Conservation (phyloP, 306 rosid genomes). For the Hylodesmum podocarpum region DNA sequence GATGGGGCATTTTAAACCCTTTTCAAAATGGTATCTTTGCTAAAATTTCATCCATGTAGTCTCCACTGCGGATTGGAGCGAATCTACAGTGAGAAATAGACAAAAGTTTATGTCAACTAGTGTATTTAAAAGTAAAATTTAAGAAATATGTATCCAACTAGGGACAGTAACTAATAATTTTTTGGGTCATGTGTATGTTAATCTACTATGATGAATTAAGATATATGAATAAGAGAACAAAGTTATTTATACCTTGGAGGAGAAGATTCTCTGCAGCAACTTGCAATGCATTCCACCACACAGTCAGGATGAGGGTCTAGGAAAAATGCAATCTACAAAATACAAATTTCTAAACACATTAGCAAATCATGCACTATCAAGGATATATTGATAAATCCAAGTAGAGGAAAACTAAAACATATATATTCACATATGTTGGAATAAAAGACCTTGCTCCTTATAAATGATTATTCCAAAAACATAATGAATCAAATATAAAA, state of each 20-base stretch:
- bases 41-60: neutral
- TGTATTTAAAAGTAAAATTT: neutral
- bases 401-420: neutral
- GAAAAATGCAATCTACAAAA: neutral
- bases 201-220: neutral
- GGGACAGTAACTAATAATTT: neutral
- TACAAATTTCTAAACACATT: neutral
- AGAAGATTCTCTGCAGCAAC: neutral
- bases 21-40: neutral
- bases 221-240: neutral
- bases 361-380: neutral
- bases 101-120: neutral
- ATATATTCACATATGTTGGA: neutral
- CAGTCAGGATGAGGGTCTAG: neutral
- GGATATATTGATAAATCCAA: no score
- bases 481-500: no score
- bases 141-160: neutral
- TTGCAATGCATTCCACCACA: neutral
- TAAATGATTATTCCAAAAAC: no score
- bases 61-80: neutral
- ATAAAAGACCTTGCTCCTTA: no score
- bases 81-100: neutral
- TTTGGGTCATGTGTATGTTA: neutral
- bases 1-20: neutral
- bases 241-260: neutral